These are phyloP conservation scores for Neonectria coccinea DNA, from an alignment of 2,329 filamentous ascomycete species.

Conservation along the genomic window DNA sequence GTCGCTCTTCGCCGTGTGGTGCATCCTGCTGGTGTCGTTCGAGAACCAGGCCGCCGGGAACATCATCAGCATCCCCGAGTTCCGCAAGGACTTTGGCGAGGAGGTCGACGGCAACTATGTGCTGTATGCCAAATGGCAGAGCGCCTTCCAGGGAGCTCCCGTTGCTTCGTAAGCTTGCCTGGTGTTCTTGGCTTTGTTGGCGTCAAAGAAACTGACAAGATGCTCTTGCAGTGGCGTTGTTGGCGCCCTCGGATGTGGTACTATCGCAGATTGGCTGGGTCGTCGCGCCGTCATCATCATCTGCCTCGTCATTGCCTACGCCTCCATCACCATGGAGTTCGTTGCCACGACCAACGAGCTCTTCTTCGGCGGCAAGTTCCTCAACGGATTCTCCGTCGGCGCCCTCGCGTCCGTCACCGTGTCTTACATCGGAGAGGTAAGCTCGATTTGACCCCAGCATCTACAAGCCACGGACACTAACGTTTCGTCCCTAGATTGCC, in stretches of 20 bases:
- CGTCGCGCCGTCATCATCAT: slow-evolving; percentile 50
- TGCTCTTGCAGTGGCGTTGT: slow-evolving; percentile 33
- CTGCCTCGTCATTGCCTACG: slow-evolving; percentile 51
- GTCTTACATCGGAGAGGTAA: slow-evolving; percentile 49
- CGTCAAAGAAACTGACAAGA: slow-evolving; percentile 1
- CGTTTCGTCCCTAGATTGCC: neutral
- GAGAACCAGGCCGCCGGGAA: slow-evolving; percentile 56
- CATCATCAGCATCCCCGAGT: slow-evolving; percentile 58
- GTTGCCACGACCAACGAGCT: slow-evolving; percentile 54
- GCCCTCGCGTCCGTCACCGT: slow-evolving; percentile 44
- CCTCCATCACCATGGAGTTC: slow-evolving; percentile 55
- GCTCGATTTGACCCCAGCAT: neutral
- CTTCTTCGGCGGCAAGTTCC: slow-evolving; percentile 57
- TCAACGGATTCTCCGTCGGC: slow-evolving; percentile 55
- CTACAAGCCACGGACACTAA: neutral
- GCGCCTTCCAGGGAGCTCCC: slow-evolving; percentile 57
- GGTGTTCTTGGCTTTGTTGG: neutral
- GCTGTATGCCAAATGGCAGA: slow-evolving; percentile 57
- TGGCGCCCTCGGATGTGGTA: slow-evolving; percentile 50
- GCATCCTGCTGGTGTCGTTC: slow-evolving; percentile 54
- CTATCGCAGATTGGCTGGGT: slow-evolving; percentile 53
- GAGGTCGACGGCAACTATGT: slow-evolving; percentile 53
- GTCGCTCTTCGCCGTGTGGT: slow-evolving; percentile 55
- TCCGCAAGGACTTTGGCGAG: slow-evolving; percentile 58
- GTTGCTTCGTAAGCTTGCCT: slow-evolving; percentile 49